Evolutionary conservation across 352 stramenopile genomes (phyloP), one percentile per base, ranked within the genome.

Genomic region (Halophytophthora polymorphica): DNA sequence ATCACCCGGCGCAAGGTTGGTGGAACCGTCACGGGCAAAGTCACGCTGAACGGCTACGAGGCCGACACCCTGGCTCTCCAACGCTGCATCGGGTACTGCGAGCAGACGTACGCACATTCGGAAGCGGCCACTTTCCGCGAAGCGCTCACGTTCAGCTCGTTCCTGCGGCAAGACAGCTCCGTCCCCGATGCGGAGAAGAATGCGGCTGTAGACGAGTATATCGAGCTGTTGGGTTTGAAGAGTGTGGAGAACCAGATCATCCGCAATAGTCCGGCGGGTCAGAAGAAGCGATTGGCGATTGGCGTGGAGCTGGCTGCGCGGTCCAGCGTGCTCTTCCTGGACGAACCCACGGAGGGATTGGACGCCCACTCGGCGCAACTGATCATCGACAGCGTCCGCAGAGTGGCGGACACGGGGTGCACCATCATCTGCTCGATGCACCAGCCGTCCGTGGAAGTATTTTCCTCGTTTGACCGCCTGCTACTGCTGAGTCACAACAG

Each of bases 371-470:
- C 71, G 12, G 90, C 91, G 17, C 77, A 94, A 40, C 56, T 89
- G 43, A 63, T 97, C 21, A 89, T 96, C 51, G 69, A 91, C n/a
- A 69, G 91, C 0, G 69, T 97, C 13, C 85, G 90, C 56, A 91
- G 95, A 45, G 74, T 96, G 34, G 86, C 88, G 13, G 56, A 71
- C 39, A 71, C 72, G 12, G 86, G 87, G 2, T 61, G 71, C 15
- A 90, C 77, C 12, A 61, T 96, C 18, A 62, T 95, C 0, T 93
- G 88, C 38, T 94, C 84, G 19, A 96, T 96, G 57, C 87, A 96
- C 57, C 87, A 96, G 64, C 87, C 85, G 12, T 75, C 69, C 10
- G 72, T 70, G 10, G 72, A 91, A 41, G 73, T 95, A 1, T 93
- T 95, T 23, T 71, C 76, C 15, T 71, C 76, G 19, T 91, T 93